These are phyloP conservation scores for Aureobasidium sp. DNA, from an alignment of 2,329 filamentous ascomycete genomes.

Conservation along the genomic window DNA sequence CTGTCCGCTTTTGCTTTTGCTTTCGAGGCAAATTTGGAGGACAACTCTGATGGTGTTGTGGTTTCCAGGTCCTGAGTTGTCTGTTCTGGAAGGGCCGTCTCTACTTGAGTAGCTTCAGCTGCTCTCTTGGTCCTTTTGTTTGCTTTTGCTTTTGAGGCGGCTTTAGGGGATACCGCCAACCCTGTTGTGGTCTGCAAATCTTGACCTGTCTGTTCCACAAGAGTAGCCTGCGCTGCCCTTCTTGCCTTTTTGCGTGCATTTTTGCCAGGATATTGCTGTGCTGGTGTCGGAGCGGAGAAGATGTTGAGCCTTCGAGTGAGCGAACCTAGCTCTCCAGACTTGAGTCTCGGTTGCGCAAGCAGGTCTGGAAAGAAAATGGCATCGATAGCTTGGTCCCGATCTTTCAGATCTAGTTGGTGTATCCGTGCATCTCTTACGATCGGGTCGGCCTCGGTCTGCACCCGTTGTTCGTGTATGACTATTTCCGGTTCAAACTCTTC, in stretches of 20 bases:
- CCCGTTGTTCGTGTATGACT: not conserved
- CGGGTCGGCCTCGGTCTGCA: not conserved
- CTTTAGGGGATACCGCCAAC: too few relatives aligned
- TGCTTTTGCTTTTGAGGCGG: too few relatives aligned
- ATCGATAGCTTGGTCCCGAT: not conserved
- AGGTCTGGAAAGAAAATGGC: conserved; percentile 1
- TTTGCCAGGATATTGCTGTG: not conserved
- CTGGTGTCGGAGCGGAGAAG: not conserved
- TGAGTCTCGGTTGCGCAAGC: not conserved
- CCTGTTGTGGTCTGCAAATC: too few relatives aligned
- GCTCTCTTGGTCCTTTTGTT: conserved; percentile 1
- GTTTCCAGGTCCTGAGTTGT: not conserved
- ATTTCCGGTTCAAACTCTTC: conserved; percentile 9
- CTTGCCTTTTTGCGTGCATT: conserved; percentile 9
- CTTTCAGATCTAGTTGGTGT: not conserved
- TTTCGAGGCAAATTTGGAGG: not conserved
- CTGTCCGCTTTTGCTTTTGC: not conserved
- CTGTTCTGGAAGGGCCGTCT: not conserved
- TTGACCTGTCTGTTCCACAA: too few relatives aligned
- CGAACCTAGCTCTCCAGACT: not conserved
- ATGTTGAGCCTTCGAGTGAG: not conserved
- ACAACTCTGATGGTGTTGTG: not conserved
- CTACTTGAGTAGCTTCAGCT: not conserved
- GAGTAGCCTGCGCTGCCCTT: not conserved
- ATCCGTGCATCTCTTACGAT: not conserved